Evolutionary conservation across 2,329 filamentous ascomycete genomes (phyloP), one percentile per base, ranked within the genome.

Genomic region (Curvularia verruculosa): DNA sequence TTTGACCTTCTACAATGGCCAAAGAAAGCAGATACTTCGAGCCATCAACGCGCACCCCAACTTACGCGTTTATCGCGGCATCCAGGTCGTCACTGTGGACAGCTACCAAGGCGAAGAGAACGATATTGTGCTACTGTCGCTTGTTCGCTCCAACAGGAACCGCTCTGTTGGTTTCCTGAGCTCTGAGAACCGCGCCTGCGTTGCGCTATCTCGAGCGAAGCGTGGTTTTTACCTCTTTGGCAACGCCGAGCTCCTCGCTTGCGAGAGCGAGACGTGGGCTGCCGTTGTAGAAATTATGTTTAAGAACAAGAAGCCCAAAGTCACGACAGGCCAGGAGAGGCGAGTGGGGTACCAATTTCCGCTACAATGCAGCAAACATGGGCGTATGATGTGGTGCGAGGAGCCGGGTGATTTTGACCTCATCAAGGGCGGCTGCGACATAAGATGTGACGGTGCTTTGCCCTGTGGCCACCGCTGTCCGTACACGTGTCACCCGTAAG

Each of bases 101-200:
- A 91, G 89, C 0, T 96, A 94, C 68, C 92, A 96, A 23, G 59
- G 56, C n/a, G 92, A 96, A 67, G 92, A 96, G 71, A 96, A 96
- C 60, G 89, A 93, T 23, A 81, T 96, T 8, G 82, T 97, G 9
- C 72, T 96, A 1, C 79, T 96, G 0, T 96, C 92, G 0, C 79
- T 96, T 0, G 92, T 95, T 3, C 85, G 93, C 41, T 92, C 88
- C 61, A 89, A 88, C 34, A 62, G 71, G 1, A 67, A 77, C 1
- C 69, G 78, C 4, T 78, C 80, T 0, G 87, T 92, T 28, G 93
- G 93, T 0, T 97, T 96, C 64, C 80, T 96, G 1, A 81, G 83
- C 1, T 86, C 89, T 12, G 80, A 82, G 34, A 88, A 88, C 60
- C 80, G 86, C 56, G 81, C 86, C 13, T 88, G 85, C 57, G 86